phyloP scores from a whole-genome alignment of 1,284 basidiomycete genomes.

The Macrocystidia cucumis region DNA sequence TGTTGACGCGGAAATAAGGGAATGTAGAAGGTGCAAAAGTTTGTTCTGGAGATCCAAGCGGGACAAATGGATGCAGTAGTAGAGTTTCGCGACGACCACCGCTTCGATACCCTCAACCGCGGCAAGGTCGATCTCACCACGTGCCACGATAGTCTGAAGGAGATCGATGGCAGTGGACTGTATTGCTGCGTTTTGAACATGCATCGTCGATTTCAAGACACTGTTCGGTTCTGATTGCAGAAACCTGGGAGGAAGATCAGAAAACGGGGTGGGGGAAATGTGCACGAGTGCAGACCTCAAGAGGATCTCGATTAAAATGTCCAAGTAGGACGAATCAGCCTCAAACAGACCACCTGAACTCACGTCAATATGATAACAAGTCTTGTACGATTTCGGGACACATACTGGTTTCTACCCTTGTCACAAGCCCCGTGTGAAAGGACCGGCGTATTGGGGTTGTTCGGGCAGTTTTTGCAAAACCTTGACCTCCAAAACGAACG shows the following conservation, averaged over 20 bases:
- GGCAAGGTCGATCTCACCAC: conserved; percentile 64
- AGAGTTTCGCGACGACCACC: conserved; percentile 70
- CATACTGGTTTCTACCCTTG: conserved; percentile 53
- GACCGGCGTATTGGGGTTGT: conserved; percentile 55
- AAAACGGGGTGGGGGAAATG: conserved; percentile 1
- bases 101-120: conserved; percentile 62
- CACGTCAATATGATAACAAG: conserved; percentile 10
- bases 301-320: conserved; percentile 62
- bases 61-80: conserved; percentile 59
- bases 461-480: conserved; percentile 68
- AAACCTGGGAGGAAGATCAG: conserved; percentile 36
- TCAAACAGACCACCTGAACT: conserved; percentile 41
- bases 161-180: conserved; percentile 78
- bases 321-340: conserved; percentile 63
- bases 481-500: conserved; percentile 83
- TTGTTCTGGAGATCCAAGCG: conserved; percentile 87
- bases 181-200: conserved; percentile 51
- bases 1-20: conserved; percentile 61
- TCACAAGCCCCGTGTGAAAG: conserved; percentile 46
- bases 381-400: conserved; percentile 5
- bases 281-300: conserved; percentile 42
- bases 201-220: conserved; percentile 41
- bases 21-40: conserved; percentile 86
- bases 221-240: conserved; percentile 67
- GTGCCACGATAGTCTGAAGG: conserved; percentile 73